A percentile compares a stretch with the other conserved stretches of the same genome.
Conservation (phyloP, 257 asterid genomes). For the Nicotiana otophora region DNA sequence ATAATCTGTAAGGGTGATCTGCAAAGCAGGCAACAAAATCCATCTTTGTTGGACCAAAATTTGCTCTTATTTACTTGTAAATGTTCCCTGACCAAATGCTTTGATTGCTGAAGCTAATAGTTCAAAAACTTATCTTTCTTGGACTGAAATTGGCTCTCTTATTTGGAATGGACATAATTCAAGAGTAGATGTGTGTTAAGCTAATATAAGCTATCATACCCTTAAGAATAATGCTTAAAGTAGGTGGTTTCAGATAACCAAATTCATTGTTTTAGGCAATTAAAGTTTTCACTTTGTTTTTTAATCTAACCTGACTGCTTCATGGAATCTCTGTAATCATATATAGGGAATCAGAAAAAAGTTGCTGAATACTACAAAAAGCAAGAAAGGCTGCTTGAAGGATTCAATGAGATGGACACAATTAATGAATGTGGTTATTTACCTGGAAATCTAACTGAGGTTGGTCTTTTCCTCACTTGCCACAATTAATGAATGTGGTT, state of each 20-base stretch:
- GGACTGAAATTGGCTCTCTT: background rate
- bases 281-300: background rate
- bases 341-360: constrained; percentile 54
- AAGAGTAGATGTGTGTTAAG: background rate
- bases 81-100: background rate
- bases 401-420: constrained; percentile 80
- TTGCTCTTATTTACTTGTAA: background rate
- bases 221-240: background rate
- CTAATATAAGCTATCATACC: background rate
- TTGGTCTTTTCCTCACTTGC: constrained; percentile 8
- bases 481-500: background rate
- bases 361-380: constrained; percentile 77
- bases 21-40: background rate
- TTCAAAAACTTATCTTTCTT: background rate
- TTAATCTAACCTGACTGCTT: background rate
- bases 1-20: background rate
- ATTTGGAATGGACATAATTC: background rate
- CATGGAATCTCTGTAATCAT: background rate
- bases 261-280: background rate
- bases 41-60: background rate
- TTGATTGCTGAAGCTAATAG: background rate
- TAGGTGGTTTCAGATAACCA: background rate
- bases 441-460: constrained; percentile 64
- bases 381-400: constrained; percentile 74
- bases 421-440: constrained; percentile 57